These are phyloP conservation scores for Zoysia japonica DNA, from an alignment of 176 grass and related monocot genomes.

Conservation along the genomic window DNA sequence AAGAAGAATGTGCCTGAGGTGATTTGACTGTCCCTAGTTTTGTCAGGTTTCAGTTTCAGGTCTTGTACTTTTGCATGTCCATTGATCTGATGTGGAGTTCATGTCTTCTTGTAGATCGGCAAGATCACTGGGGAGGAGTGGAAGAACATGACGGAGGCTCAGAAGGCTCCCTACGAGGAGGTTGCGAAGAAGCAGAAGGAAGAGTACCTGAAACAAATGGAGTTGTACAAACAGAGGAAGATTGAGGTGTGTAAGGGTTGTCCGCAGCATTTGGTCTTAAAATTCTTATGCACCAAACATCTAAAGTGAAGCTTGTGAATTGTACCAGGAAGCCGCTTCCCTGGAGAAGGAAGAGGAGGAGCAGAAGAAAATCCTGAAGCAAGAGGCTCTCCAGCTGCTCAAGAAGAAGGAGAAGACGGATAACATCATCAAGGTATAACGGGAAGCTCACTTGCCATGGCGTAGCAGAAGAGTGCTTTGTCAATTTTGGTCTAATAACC, in stretches of 20 bases:
- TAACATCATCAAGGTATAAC: constrained; percentile 80
- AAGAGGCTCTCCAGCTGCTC: constrained; percentile 84
- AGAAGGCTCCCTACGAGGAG: constrained; percentile 69
- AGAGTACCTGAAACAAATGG: constrained; percentile 66
- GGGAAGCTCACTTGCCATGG: not conserved
- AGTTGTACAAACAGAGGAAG: constrained; percentile 75
- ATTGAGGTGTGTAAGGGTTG: constrained; percentile 42
- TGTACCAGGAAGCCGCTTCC: constrained; percentile 52
- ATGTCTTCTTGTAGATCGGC: constrained; percentile 45
- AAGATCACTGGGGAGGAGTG: constrained; percentile 88
- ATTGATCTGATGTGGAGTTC: not conserved
- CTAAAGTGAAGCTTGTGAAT: constrained; percentile 6
- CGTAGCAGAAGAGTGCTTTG: not conserved
- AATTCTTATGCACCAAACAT: not conserved
- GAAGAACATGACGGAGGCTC: constrained; percentile 67
- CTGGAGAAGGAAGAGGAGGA: constrained; percentile 78
- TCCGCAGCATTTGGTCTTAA: not conserved
- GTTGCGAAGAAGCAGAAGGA: constrained; percentile 69
- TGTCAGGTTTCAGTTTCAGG: not conserved
- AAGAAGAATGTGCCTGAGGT: constrained; percentile 80
- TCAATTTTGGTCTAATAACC: not conserved
- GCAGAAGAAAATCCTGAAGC: constrained; percentile 77
- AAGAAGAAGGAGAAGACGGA: constrained; percentile 93
- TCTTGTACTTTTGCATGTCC: not conserved
- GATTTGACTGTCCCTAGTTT: not conserved